Evolutionary conservation across 345 rosid species (phyloP).

Genomic region (Rhizophora mangle): DNA sequence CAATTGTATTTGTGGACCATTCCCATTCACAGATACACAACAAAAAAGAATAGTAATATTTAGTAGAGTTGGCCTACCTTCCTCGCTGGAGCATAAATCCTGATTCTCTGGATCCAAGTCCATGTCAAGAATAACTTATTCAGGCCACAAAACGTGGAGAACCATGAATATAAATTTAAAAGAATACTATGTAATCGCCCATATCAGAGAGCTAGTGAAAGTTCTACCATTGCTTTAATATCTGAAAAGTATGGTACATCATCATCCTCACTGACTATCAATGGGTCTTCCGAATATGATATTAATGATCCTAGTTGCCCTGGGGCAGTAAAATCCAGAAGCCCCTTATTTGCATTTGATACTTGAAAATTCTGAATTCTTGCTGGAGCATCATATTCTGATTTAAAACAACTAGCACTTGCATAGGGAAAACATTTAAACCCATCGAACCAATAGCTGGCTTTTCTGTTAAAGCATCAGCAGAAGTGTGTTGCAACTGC

Average conservation of each 20-base stretch:
- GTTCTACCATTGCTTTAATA: conserved; percentile 78
- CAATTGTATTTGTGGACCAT: too few relatives aligned
- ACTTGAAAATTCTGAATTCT: conserved; percentile 36
- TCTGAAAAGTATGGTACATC: conserved; percentile 71
- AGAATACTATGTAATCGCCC: not conserved
- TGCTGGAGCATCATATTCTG: conserved; percentile 27
- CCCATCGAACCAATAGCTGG: conserved; percentile 32
- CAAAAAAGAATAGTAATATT: not conserved
- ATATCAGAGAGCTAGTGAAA: conserved; percentile 9
- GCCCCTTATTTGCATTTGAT: conserved; percentile 30
- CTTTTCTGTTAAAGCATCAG: conserved; percentile 31
- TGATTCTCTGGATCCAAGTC: conserved; percentile 69
- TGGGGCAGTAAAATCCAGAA: conserved; percentile 18
- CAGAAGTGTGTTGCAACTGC: conserved; percentile 17
- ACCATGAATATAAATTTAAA: not conserved
- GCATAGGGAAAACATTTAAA: conserved; percentile 29
- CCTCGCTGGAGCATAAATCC: conserved; percentile 40
- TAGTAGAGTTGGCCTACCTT: conserved; percentile 43
- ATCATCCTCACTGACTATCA: conserved; percentile 55
- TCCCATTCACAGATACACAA: too few relatives aligned
- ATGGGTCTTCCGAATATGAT: conserved; percentile 38
- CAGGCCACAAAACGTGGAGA: not conserved
- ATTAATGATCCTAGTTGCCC: conserved; percentile 21
- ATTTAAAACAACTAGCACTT: conserved; percentile 31
- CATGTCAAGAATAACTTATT: conserved; percentile 52